Evolutionary conservation across 2,329 filamentous ascomycete species (phyloP), one percentile per base, ranked within the genome.

Genomic region (Trichophyton schoenleinii): DNA sequence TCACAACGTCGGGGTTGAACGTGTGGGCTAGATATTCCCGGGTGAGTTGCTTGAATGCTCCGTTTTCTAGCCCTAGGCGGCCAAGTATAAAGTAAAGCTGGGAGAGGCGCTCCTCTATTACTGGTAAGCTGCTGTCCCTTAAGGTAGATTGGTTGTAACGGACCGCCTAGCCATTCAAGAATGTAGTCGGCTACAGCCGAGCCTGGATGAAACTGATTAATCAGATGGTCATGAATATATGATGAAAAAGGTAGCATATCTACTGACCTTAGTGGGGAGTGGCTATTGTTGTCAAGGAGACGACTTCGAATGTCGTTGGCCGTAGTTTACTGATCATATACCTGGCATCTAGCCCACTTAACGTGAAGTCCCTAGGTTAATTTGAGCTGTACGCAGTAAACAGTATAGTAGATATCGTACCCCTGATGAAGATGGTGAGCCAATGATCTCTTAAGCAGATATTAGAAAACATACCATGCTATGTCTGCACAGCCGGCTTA

Each of bases 221-320:
- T 15, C 5, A 58, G 6, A 15, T 44, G 6, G 28, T 18, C 7
- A 11, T 38, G 9, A 8, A 28, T 58, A 25, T 58, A 13, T 8
- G 15, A 31, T 31, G 20, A 42, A 15, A 57, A 38, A 9, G n/a
- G 11, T 34, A 34, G 36, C 11, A 3, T 20, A 18, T 44, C n/a
- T 63, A 69, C 41, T 53, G 25, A 80, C 80, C 75, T 71, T 79
- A 72, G 72, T 86, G 83, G 0, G 83, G 83, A 13, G 81, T 82
- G 2, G 83, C 82, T 62, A 86, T 80, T 0, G 83, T 86, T 0
- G 83, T 86, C 65, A 86, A 70, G 0, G 83, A 85, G 42, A 91
- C 79, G 63, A 96, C 88, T 70, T 89, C 89, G 65, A 96, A 89
- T 58, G 85, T 82, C 2, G 75, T 74, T 8, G 82, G 82, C 58